Percentiles rank a stretch among this genome's conserved stretches.
phyloP scores from a whole-genome alignment of 2,329 filamentous ascomycete species.

The Sphaerostilbella broomeana region DNA sequence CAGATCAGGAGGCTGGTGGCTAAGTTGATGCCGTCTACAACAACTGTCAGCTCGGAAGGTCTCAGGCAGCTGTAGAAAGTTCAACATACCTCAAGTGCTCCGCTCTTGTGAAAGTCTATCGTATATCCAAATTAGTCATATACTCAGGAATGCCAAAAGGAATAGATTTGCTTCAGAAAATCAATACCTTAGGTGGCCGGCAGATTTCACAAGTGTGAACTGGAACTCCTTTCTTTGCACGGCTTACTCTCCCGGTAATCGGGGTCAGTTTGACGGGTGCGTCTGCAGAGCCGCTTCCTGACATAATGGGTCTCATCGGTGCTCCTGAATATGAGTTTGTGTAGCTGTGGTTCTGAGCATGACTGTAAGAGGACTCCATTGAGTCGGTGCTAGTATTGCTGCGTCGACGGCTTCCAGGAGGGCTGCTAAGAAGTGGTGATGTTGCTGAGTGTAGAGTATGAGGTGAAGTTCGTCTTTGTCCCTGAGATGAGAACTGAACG shows the following conservation, averaged over 20 bases:
- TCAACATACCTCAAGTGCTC: slow-evolving; percentile 51
- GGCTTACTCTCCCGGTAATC: slow-evolving; percentile 50
- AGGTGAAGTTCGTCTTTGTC: slow-evolving; percentile 30
- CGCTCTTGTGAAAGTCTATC: slow-evolving; percentile 54
- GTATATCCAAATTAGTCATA: not conserved
- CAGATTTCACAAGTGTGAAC: slow-evolving; percentile 50
- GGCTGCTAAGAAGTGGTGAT: slow-evolving; percentile 22
- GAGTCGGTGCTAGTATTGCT: slow-evolving; percentile 44
- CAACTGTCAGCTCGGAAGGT: slow-evolving; percentile 10
- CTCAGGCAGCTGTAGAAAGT: too few species aligned
- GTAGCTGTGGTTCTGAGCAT: slow-evolving; percentile 19
- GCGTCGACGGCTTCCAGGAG: slow-evolving; percentile 27
- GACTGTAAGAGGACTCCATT: slow-evolving; percentile 37
- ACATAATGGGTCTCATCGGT: slow-evolving; percentile 36
- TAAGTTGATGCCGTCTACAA: slow-evolving; percentile 52
- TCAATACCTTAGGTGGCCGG: slow-evolving; percentile 45
- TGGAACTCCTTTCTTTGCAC: slow-evolving; percentile 53
- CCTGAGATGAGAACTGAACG: slow-evolving; percentile 26
- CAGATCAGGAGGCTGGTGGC: slow-evolving; percentile 48
- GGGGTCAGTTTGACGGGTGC: slow-evolving; percentile 46
- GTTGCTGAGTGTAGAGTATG: slow-evolving; percentile 22
- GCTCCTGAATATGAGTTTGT: slow-evolving; percentile 21
- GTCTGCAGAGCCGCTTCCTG: slow-evolving; percentile 27
- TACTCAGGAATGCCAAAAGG: too few species aligned
- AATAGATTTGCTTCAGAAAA: slow-evolving; percentile 7